Evolutionary conservation across 192 early-diverging fungal species (phyloP).

Genomic region (Coemansia reversa): DNA sequence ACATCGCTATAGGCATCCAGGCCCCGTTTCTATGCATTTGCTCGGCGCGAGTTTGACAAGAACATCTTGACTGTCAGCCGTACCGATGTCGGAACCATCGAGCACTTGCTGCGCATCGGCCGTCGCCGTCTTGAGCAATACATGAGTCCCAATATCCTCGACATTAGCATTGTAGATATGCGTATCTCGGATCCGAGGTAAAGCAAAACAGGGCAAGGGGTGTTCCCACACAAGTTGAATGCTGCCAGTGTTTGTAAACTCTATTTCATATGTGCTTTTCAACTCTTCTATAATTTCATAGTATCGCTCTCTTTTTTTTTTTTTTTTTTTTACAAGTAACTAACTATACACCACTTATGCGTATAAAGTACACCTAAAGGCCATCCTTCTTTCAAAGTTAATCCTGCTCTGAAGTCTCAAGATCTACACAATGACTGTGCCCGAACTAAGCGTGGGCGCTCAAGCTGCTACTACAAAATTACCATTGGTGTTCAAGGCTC

Average conservation of each 20-base stretch:
- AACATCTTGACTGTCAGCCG: slow-evolving; percentile 54
- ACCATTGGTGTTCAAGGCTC: slow-evolving; percentile 27
- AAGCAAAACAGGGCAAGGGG: too few relatives aligned
- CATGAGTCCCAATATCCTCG: slow-evolving; percentile 60
- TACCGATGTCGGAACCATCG: slow-evolving; percentile 67
- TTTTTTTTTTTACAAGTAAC: too few relatives aligned
- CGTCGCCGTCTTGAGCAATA: slow-evolving; percentile 65
- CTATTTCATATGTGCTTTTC: too few relatives aligned
- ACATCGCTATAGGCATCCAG: slow-evolving; percentile 53
- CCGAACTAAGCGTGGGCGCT: slow-evolving; percentile 38
- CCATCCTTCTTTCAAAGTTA: neutral
- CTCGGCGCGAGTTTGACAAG: slow-evolving; percentile 65
- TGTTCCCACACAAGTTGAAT: too few relatives aligned
- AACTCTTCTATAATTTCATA: too few relatives aligned
- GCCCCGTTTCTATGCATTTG: slow-evolving; percentile 65
- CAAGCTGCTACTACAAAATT: slow-evolving; percentile 23
- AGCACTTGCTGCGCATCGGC: slow-evolving; percentile 67
- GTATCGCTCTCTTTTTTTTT: neutral
- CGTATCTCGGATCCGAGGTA: too few relatives aligned
- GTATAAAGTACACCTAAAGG: neutral
- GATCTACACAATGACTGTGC: slow-evolving; percentile 10
- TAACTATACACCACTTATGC: too few relatives aligned
- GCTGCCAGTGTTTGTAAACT: too few relatives aligned
- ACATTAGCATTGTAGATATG: slow-evolving; percentile 30
- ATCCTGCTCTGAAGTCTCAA: neutral